Base-by-base conservation (phyloP, 257 asterid genomes). In the Lycium ferocissimum region DNA sequence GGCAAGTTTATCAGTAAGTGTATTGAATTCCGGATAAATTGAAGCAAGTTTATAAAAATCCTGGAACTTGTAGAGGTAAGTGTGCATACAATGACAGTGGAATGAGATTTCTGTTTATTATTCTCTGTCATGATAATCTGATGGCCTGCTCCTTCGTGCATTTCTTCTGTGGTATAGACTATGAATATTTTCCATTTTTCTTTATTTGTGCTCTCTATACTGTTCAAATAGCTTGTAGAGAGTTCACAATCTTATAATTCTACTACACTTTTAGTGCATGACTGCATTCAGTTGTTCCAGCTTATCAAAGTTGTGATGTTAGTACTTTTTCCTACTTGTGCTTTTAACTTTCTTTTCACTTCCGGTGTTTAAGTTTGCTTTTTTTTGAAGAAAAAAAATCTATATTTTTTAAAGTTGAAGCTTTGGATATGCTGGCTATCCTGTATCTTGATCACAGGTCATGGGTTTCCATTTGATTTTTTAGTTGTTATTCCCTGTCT, bases 161-260 rank as follows among this genome's bases (percentile, higher is more conserved):
- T 71, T 18, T 71, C 56, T 40, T 71, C 15, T 71, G 79, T 71
- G 56, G 17, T 10, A 15, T 72, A 43, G 80, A 72, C 18, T 15
- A 72, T 72, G 80, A 18, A 13, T 72, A 72, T 43, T 43, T 72
- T 72, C 57, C 80, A 18, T 45, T 43, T 40, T 72, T 72, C 57
- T 18, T 72, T 72, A 9, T 72, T 18, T 18, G 17, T 18, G 56
- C 35, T 72, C 79, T 71, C 79, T 72, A 26, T 43, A 18, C n/a
- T 72, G 37, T 72, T 57, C 57, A 43, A 72, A 72, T 72, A 72
- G 80, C 37, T 72, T n/a, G 57, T 26, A 15, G 37, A 71, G 79
- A 9, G 37, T 8, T 71, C 13, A 18, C 37, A 1, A 45, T 43
- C 80, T 72, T 72, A 4, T 26, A 71, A 18, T 72, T 72, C 18